phyloP scores from a whole-genome alignment of 768 basidiomycete species.

The Cubamyces sp. region DNA sequence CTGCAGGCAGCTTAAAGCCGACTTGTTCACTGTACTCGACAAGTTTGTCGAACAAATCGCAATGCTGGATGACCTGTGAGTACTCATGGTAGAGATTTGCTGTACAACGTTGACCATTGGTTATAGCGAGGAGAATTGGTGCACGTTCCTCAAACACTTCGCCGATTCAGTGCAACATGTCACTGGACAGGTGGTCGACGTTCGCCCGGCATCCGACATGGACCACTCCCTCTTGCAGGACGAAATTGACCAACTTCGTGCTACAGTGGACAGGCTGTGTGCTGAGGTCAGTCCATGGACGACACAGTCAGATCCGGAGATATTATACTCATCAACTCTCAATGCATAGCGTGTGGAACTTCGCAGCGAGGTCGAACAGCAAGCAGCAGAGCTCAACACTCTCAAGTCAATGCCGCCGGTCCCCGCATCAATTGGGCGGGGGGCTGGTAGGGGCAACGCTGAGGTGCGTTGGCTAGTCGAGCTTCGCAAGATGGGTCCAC shows the following conservation, averaged over 20 bases:
- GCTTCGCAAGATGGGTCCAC: background rate
- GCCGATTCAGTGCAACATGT: conserved; percentile 64
- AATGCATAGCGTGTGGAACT: conserved; percentile 52
- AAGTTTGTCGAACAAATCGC: conserved; percentile 67
- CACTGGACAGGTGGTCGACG: conserved; percentile 65
- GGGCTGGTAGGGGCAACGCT: conserved; percentile 51
- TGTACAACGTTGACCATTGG: background rate
- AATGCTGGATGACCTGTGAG: conserved; percentile 59
- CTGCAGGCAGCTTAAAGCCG: conserved; percentile 62
- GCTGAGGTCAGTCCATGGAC: conserved; percentile 55
- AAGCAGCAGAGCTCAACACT: conserved; percentile 70
- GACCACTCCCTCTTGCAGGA: conserved; percentile 53
- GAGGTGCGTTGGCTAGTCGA: conserved; percentile 49
- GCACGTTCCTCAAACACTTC: conserved; percentile 61
- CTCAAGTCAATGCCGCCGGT: conserved; percentile 55
- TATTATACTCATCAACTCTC: background rate
- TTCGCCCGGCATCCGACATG: conserved; percentile 46
- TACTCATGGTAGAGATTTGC: conserved; percentile 27
- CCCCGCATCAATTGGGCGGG: conserved; percentile 43
- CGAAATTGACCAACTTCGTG: conserved; percentile 63
- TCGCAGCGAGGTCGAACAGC: conserved; percentile 58
- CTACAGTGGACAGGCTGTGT: conserved; percentile 63
- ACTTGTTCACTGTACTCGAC: conserved; percentile 61
- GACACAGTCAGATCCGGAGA: background rate
- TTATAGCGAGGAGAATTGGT: conserved; percentile 68